Base-by-base conservation (phyloP, 73 alveolate genomes). In the Paramecium tetraurelia region DNA sequence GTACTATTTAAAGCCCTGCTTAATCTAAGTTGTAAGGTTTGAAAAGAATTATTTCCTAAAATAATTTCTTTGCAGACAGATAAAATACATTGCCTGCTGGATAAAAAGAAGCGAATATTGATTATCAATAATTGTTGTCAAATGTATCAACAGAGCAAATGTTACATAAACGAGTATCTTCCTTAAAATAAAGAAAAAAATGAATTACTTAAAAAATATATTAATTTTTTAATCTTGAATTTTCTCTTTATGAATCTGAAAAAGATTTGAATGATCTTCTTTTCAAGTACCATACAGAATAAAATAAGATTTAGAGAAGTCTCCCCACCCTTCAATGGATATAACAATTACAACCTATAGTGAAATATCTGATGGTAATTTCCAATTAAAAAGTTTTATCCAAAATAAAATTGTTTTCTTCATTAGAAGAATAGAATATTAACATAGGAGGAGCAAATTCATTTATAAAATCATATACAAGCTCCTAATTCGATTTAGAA, bases 51-150 rank as follows among this genome's bases (percentile, higher is more conserved):
- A 80, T 46, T 21, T 80, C 90, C 3, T 44, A 80, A 35, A 80
- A 80, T 41, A 80, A 80, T 48, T 80, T 80, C 50, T 80, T 80
- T 24, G 76, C 57, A 12, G 90, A 80, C 46, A 40, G 90, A 43
- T 80, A 80, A 48, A 80, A 41, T 22, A 80, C 90, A 4, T 46
- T 80, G 10, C 90, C 90, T 2, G 21, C 90, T 3, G 71, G 75
- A 0, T 63, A 63, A 11, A 63, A 63, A 63, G 46, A 63, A 2
- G 58, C 0, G 5, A 41, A 80, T 80, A 24, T 18, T n/a, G 90
- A 80, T 2, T 80, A 80, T 20, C 53, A 80, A n/a, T 44, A 27
- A 44, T 46, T 80, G 20, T 46, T 80, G 16, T 80, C 70, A 44
- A 46, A 46, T 80, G 46, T 27, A 0, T 40, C 72, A 43, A 40